Evolutionary conservation across 202 grass and related monocot genomes (phyloP).

Genomic region (Brachypodium distachyon): DNA sequence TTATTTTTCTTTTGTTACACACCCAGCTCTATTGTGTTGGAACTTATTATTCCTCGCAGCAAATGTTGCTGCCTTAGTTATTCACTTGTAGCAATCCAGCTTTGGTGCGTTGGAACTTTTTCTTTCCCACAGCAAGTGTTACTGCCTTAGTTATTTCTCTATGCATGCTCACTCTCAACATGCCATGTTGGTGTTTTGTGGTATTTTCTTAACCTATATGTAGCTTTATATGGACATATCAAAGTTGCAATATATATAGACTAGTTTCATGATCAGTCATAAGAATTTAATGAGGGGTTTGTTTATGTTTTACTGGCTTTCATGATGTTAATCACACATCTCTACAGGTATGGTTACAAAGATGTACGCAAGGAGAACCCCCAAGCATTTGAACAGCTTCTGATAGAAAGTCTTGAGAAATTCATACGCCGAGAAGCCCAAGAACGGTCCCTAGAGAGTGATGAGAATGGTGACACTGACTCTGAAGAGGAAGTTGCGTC

Average conservation of each 20-base stretch:
- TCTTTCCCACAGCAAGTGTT: not conserved
- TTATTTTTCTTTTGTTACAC: too few species aligned
- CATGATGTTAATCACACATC: constrained; percentile 22
- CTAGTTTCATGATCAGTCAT: not conserved
- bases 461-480: constrained; percentile 57
- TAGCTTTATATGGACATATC: not conserved
- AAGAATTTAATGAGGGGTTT: not conserved
- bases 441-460: constrained; percentile 77
- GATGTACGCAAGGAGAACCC: constrained; percentile 86
- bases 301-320: not conserved
- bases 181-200: not conserved
- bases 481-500: constrained; percentile 48
- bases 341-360: constrained; percentile 91
- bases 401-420: constrained; percentile 93
- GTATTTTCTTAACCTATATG: not conserved
- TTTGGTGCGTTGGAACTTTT: not conserved
- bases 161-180: not conserved
- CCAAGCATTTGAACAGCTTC: constrained; percentile 70
- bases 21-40: too few species aligned
- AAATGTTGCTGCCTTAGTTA: too few species aligned
- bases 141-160: not conserved
- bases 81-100: not conserved
- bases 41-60: too few species aligned
- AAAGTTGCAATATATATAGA: not conserved
- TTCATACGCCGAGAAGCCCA: constrained; percentile 88